Evolutionary conservation across 2,329 filamentous ascomycete species (phyloP), one percentile per base, ranked within the genome.

Genomic region (Microdochium paspali): DNA sequence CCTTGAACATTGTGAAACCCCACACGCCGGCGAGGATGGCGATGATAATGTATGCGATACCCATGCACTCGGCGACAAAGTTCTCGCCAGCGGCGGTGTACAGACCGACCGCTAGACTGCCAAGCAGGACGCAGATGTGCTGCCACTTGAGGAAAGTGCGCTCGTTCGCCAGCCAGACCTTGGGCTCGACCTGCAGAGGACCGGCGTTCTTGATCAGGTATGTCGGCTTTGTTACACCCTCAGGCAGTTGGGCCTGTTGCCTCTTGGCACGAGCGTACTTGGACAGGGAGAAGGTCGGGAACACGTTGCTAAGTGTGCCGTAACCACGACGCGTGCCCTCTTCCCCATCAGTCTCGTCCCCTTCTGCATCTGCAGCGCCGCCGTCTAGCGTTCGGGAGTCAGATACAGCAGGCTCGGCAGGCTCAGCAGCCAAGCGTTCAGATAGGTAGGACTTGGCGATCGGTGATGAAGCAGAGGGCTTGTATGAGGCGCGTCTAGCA

Each of bases 101-200:
- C 24, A 98, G 71, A 21, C 85, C 87, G 12, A 98, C 71, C 0
- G 88, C 87, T 25, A 98, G 69, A 21, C 84, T 83, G 31, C 90
- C 90, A 23, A 98, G 81, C 13, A 98, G 75, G 44, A 98, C 81
- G 51, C 82, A 85, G 59, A 98, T 90, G 65, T 97, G 90, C 71
- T 97, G 88, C 93, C 93, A 98, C 67, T 96, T 97, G 66, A 98
- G 84, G 63, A 96, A 98, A 0, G 93, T 98, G 51, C 93, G 85
- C 69, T 98, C 91, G 66, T 98, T 98, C 47, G 93, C 93, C 49
- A 98, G 83, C 91, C 93, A 98, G 25, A 98, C 91, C 68, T 98
- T 98, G 51, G 89, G 90, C 70, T 98, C 93, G 49, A 98, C 89
- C 61, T 90, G 86, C 54, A 97, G 78, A 30, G 90, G 87, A 3